A percentile compares a stretch with the other conserved stretches of the same genome.
Evolutionary conservation across 805 yeast species (phyloP).

Genomic region (Metschnikowia vanudenii): DNA sequence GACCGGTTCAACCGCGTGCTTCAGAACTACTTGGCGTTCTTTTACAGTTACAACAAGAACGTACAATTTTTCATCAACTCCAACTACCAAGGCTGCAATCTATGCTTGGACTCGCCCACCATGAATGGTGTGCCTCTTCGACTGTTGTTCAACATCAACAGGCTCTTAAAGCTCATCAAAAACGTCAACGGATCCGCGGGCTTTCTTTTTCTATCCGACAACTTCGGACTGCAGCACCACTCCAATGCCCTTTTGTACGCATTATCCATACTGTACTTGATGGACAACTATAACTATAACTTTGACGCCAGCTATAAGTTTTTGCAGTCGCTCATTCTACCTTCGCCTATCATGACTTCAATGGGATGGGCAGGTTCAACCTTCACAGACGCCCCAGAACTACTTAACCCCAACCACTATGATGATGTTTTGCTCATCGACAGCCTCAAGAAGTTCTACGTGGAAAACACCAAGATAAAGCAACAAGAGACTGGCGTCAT

Average conservation of each 20-base stretch:
- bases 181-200: constrained; percentile 32
- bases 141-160: constrained; percentile 37
- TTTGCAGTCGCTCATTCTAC: constrained; percentile 21
- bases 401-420: constrained; percentile 32
- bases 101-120: constrained; percentile 32
- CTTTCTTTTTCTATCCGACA: constrained; percentile 34
- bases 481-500: constrained; percentile 23
- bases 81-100: constrained; percentile 20
- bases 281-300: constrained; percentile 41
- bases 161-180: constrained; percentile 35
- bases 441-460: constrained; percentile 36
- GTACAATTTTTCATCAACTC: constrained; percentile 28
- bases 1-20: constrained; percentile 32
- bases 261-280: constrained; percentile 35
- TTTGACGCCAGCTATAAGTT: constrained; percentile 29
- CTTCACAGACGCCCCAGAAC: neutral
- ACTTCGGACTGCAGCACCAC: constrained; percentile 23
- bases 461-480: constrained; percentile 35
- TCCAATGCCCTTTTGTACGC: constrained; percentile 27
- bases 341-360: neutral
- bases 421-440: constrained; percentile 41
- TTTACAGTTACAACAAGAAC: constrained; percentile 34
- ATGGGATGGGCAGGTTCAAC: neutral
- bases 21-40: constrained; percentile 38
- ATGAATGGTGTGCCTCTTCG: constrained; percentile 37